These are phyloP conservation scores for Pseudopyrenochaeta lycopersici DNA, from an alignment of 2,329 filamentous ascomycete genomes.

Conservation along the genomic window DNA sequence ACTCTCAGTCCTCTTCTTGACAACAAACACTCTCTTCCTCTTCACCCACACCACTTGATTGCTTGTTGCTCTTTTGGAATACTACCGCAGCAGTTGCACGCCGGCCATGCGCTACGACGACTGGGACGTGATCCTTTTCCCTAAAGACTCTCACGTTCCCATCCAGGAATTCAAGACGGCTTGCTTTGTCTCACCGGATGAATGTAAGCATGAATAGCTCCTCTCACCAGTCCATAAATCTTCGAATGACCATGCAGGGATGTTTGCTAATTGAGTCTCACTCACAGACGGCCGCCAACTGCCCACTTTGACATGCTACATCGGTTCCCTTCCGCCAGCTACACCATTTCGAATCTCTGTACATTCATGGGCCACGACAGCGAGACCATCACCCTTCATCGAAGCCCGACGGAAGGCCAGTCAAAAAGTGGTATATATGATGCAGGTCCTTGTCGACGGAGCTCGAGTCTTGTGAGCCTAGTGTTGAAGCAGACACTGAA, in stretches of 20 bases:
- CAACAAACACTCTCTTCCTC: conserved; percentile 12
- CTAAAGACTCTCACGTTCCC: conserved; percentile 70
- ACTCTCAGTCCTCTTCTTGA: background rate
- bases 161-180: conserved; percentile 83
- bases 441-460: conserved; percentile 42
- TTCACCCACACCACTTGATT: conserved; percentile 10
- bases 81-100: conserved; percentile 20
- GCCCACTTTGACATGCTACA: conserved; percentile 44
- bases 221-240: background rate
- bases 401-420: conserved; percentile 32
- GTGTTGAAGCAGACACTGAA: too few species aligned
- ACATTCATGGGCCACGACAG: conserved; percentile 41
- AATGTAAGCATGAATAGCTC: conserved; percentile 27
- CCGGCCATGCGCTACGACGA: conserved; percentile 80
- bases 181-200: conserved; percentile 71
- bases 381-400: conserved; percentile 37
- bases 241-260: background rate
- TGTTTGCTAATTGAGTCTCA: conserved; percentile 5
- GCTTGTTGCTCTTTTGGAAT: conserved; percentile 27
- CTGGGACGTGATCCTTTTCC: conserved; percentile 87
- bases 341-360: conserved; percentile 47
- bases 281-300: conserved; percentile 37
- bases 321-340: conserved; percentile 31
- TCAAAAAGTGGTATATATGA: conserved; percentile 37
- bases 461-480: conserved; percentile 39